Percentiles rank a stretch among this genome's conserved stretches.
Conservation (phyloP, 148 eudicot genomes). For the Suaeda aralocaspica region DNA sequence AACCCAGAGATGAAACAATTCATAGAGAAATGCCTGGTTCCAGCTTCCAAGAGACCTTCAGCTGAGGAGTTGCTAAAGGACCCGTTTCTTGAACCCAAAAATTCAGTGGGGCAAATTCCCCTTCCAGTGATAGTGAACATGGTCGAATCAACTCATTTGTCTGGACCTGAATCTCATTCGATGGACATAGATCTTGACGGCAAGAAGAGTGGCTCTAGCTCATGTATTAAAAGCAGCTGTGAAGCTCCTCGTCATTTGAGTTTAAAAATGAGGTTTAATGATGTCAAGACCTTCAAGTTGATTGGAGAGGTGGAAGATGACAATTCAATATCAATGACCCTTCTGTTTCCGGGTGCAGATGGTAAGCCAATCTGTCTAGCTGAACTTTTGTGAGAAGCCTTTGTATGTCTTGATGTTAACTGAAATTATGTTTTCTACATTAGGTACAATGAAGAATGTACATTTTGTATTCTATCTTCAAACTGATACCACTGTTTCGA, state of each 20-base stretch:
- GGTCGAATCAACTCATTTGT: slow-evolving; percentile 19
- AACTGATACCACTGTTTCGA: slow-evolving; percentile 50
- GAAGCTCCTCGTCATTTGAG: slow-evolving; percentile 31
- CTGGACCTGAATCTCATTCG: slow-evolving; percentile 30
- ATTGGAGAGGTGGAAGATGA: slow-evolving; percentile 44
- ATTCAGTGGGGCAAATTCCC: slow-evolving; percentile 16
- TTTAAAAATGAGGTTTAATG: slow-evolving; percentile 38
- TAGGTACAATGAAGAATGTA: slow-evolving; percentile 48
- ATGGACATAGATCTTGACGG: slow-evolving; percentile 53
- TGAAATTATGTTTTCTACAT: slow-evolving; percentile 9
- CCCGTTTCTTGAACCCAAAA: slow-evolving; percentile 40
- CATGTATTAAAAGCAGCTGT: slow-evolving; percentile 31
- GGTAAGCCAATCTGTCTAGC: slow-evolving; percentile 31
- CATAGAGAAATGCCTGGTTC: slow-evolving; percentile 48
- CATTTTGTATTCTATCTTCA: slow-evolving; percentile 52
- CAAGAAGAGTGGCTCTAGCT: slow-evolving; percentile 28
- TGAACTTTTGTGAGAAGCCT: not conserved
- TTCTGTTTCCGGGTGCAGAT: slow-evolving; percentile 39
- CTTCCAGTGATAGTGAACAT: slow-evolving; percentile 15
- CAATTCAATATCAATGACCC: slow-evolving; percentile 38
- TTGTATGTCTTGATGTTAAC: slow-evolving; percentile 2
- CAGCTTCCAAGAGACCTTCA: slow-evolving; percentile 40
- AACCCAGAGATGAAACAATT: slow-evolving; percentile 42
- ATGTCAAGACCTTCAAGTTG: slow-evolving; percentile 43
- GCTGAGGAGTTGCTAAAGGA: slow-evolving; percentile 52